Conservation (phyloP, 305 asterid species). For the Vinca major region DNA sequence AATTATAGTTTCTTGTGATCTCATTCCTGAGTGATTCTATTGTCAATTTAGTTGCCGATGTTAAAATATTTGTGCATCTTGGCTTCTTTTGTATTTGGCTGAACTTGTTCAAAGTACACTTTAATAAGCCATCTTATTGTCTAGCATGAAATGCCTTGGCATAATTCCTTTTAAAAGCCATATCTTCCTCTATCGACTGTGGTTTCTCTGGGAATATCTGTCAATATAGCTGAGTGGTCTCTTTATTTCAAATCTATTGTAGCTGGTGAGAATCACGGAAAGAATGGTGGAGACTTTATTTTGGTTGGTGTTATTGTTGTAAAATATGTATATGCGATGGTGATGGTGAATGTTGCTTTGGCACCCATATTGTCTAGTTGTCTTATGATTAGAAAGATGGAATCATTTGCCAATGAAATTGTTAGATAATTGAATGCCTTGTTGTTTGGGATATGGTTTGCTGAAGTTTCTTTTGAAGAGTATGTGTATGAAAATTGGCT, state of each 20-base stretch:
- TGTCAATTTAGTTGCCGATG: not conserved
- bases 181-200: too few relatives aligned
- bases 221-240: too few relatives aligned
- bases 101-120: too few relatives aligned
- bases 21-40: not conserved
- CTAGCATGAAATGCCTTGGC: not conserved
- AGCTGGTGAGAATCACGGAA: not conserved
- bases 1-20: not conserved
- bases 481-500: not conserved
- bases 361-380: not conserved
- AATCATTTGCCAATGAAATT: not conserved
- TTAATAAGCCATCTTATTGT: too few relatives aligned
- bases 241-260: not conserved
- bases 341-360: not conserved
- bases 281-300: not conserved
- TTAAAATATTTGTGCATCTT: not conserved
- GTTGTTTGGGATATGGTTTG: not conserved
- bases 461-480: not conserved
- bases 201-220: not conserved
- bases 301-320: not conserved
- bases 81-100: not conserved
- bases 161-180: not conserved
- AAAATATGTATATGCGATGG: not conserved
- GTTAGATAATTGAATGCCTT: not conserved
- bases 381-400: not conserved